Base-by-base conservation (phyloP, 2,329 filamentous ascomycete genomes). In the Karstenula rhodostoma region DNA sequence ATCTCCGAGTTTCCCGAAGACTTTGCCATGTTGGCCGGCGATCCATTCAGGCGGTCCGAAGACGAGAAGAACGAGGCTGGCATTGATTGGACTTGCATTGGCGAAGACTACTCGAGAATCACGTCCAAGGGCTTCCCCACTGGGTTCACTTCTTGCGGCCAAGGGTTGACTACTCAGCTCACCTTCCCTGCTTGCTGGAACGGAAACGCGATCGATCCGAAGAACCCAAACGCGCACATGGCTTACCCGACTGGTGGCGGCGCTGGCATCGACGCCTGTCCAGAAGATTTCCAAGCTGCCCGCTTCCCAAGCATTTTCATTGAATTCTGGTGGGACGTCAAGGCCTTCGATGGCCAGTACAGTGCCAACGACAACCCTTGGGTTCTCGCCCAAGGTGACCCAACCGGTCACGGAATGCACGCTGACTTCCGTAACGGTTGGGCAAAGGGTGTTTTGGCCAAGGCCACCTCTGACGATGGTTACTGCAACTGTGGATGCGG, bases 121-220 rank as follows among this genome's bases (percentile, higher is more conserved):
- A 71, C 73, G 59, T 59, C 62, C 56, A 68, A 69, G 35, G 74
- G 74, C 9, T 78, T 78, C 58, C 76, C 76, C 17, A 75, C 67
- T 53, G 74, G 74, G 44, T 77, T 78, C 64, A 73, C 70, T 40
- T 74, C 74, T 48, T 78, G 77, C 67, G 61, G 66, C n/a, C 69
- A 72, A 40, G 77, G 77, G 9, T 68, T 79, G 22, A 71, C 74
- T 17, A 64, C 72, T 23, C 70, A 78, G 50, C 66, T 77, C 25
- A 77, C 72, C 13, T 78, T 78, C 63, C 76, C 76, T 7, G 66
- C 69, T 17, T 78, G 76, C 68, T 78, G 76, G 76, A 78, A 77
- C 57, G 76, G 76, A 33, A 40, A 76, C 48, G 62, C 67, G 23
- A 61, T 77, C 44, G 67, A 78, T 43, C 72, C 72, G 22, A 67